phyloP scores from a whole-genome alignment of 2,329 filamentous ascomycete species.

The Clonostachys byssicola region DNA sequence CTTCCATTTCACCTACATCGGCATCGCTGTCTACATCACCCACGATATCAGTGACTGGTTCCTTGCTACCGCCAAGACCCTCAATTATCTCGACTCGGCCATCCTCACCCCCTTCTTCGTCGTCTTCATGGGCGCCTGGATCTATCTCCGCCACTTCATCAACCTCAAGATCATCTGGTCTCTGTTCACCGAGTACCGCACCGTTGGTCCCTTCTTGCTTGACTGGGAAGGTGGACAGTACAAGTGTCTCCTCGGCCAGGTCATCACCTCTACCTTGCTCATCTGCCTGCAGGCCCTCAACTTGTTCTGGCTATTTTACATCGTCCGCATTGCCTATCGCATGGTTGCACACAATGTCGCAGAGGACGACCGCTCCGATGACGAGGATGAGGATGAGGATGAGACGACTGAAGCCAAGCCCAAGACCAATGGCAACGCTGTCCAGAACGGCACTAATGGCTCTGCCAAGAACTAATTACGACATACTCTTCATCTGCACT shows the following conservation, averaged over 20 bases:
- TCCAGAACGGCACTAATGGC: constrained; percentile 2
- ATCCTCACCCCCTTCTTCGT: constrained; percentile 82
- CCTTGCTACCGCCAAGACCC: constrained; percentile 84
- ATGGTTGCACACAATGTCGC: constrained; percentile 58
- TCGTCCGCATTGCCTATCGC: constrained; percentile 69
- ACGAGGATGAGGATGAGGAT: constrained; percentile 59
- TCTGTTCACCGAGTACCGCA: constrained; percentile 71
- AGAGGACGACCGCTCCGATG: constrained; percentile 70
- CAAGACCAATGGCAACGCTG: constrained; percentile 9
- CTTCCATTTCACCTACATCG: constrained; percentile 97
- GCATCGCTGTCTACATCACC: constrained; percentile 87
- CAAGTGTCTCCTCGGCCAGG: constrained; percentile 68
- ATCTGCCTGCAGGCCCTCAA: constrained; percentile 69
- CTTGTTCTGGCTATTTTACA: constrained; percentile 78
- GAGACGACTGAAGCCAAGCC: constrained; percentile 20
- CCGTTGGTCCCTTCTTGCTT: constrained; percentile 69
- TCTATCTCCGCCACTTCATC: constrained; percentile 84
- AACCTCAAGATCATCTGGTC: constrained; percentile 75
- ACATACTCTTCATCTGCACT: not conserved
- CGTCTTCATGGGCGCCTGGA: constrained; percentile 78
- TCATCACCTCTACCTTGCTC: constrained; percentile 63
- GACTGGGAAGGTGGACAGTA: constrained; percentile 75
- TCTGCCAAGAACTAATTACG: constrained; percentile 3
- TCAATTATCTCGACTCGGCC: constrained; percentile 83
- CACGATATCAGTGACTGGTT: constrained; percentile 96